Evolutionary conservation across 2,329 filamentous ascomycete species (phyloP).

Genomic region (Coniella vitis): DNA sequence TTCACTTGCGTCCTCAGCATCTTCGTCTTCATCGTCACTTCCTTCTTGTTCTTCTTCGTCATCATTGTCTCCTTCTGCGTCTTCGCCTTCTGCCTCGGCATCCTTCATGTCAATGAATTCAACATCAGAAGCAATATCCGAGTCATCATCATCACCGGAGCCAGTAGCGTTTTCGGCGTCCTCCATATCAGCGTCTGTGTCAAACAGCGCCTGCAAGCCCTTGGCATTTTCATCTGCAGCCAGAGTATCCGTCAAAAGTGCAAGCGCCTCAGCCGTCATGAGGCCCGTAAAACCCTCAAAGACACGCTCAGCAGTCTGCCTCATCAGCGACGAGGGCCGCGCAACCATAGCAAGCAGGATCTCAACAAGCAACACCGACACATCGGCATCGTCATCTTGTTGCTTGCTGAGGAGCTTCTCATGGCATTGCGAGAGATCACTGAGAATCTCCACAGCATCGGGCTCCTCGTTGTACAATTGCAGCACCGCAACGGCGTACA

Average conservation of each 20-base stretch:
- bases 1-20: constrained; percentile 32
- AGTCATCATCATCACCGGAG: constrained; percentile 34
- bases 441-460: constrained; percentile 74
- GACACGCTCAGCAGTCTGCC: constrained; percentile 80
- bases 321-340: constrained; percentile 75
- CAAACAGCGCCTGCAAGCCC: constrained; percentile 83
- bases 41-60: constrained; percentile 30
- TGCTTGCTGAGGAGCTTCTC: constrained; percentile 56
- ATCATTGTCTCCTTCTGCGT: constrained; percentile 34
- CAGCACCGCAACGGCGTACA: constrained; percentile 78
- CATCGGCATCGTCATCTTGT: constrained; percentile 45
- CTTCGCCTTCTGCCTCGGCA: constrained; percentile 27
- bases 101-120: constrained; percentile 32
- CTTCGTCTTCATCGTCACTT: constrained; percentile 34
- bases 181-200: constrained; percentile 53
- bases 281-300: constrained; percentile 75
- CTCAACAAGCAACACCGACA: constrained; percentile 72
- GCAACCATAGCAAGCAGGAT: constrained; percentile 86
- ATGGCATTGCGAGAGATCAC: constrained; percentile 73
- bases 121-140: constrained; percentile 34
- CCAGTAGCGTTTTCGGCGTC: constrained; percentile 39
- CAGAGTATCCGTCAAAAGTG: constrained; percentile 60
- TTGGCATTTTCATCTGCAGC: constrained; percentile 71
- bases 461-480: constrained; percentile 87
- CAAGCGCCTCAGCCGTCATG: constrained; percentile 66